These are phyloP conservation scores for Nitzschia sp. DNA, from an alignment of 108 stramenopile species.

Conservation along the genomic window DNA sequence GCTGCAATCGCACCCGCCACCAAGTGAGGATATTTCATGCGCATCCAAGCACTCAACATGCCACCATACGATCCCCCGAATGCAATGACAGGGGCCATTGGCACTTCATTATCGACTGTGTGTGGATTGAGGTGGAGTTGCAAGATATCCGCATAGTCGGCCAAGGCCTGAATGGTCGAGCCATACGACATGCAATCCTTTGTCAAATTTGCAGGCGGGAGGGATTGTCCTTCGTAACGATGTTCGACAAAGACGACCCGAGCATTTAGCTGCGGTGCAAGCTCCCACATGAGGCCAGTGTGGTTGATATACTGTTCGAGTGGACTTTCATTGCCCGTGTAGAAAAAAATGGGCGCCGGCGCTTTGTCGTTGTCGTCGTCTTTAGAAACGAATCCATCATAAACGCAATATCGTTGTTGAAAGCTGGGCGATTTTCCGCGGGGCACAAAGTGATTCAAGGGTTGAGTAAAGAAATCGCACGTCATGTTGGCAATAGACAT, in stretches of 20 bases:
- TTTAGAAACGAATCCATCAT: slow-evolving; percentile 17
- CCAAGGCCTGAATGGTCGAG: slow-evolving; percentile 72
- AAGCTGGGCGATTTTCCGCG: slow-evolving; percentile 33
- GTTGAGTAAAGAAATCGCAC: slow-evolving; percentile 52
- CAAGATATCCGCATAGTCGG: slow-evolving; percentile 80
- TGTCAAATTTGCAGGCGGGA: slow-evolving; percentile 24
- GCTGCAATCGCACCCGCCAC: slow-evolving; percentile 88
- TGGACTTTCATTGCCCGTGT: slow-evolving; percentile 88
- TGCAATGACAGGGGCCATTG: slow-evolving; percentile 53
- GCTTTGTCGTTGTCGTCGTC: neutral
- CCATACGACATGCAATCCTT: slow-evolving; percentile 46
- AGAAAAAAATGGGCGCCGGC: slow-evolving; percentile 68
- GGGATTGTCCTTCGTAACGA: slow-evolving; percentile 82
- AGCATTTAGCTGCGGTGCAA: slow-evolving; percentile 71
- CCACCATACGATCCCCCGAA: slow-evolving; percentile 95
- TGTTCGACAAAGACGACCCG: slow-evolving; percentile 89
- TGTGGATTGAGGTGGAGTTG: slow-evolving; percentile 34
- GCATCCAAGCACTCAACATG: slow-evolving; percentile 88
- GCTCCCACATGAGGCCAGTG: slow-evolving; percentile 91
- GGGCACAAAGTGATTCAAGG: slow-evolving; percentile 65
- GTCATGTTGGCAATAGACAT: slow-evolving; percentile 44
- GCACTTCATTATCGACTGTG: neutral
- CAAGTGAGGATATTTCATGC: slow-evolving; percentile 86
- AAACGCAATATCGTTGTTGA: slow-evolving; percentile 52
- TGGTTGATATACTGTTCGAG: slow-evolving; percentile 83